These are phyloP conservation scores for Phialemonium atrogriseum DNA, from an alignment of 2,329 filamentous ascomycete species.

Conservation along the genomic window DNA sequence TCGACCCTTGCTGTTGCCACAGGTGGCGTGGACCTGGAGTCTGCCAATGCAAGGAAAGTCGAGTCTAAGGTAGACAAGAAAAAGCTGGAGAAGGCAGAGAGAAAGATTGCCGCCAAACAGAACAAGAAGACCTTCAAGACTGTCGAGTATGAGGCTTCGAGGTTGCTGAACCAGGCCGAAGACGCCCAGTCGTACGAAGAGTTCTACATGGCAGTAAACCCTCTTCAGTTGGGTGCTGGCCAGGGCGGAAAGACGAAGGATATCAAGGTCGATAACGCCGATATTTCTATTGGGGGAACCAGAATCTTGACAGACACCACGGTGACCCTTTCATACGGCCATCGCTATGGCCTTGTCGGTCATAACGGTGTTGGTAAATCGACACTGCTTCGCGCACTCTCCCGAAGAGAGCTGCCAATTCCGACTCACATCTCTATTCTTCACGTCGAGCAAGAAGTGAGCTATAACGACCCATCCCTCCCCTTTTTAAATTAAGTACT, in stretches of 20 bases:
- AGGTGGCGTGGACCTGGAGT: constrained; percentile 83
- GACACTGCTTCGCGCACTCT: constrained; percentile 86
- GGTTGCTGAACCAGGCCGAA: constrained; percentile 74
- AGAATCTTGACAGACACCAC: constrained; percentile 88
- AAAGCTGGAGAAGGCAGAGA: constrained; percentile 97
- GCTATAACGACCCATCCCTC: constrained; percentile 12
- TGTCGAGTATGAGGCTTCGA: constrained; percentile 94
- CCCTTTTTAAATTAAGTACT: too few relatives aligned
- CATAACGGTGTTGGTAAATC: constrained; percentile 99
- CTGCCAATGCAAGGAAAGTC: constrained; percentile 84
- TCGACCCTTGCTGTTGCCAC: constrained; percentile 85
- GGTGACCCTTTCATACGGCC: constrained; percentile 82
- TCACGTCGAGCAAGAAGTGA: constrained; percentile 94
- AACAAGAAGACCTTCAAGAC: constrained; percentile 98
- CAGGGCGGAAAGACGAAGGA: constrained; percentile 89
- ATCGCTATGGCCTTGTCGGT: constrained; percentile 93
- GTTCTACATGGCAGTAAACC: constrained; percentile 99
- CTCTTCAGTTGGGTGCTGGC: constrained; percentile 70
- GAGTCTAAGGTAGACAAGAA: constrained; percentile 97
- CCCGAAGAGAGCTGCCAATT: constrained; percentile 86
- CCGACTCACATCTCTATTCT: constrained; percentile 97
- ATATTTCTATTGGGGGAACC: constrained; percentile 82
- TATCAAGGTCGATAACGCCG: constrained; percentile 94
- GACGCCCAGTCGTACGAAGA: constrained; percentile 92
- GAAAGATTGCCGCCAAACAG: constrained; percentile 96